A percentile compares a stretch with the other conserved stretches of the same genome.
These are phyloP conservation scores for Pythium utonaiense DNA, from an alignment of 352 stramenopile species.

Conservation along the genomic window DNA sequence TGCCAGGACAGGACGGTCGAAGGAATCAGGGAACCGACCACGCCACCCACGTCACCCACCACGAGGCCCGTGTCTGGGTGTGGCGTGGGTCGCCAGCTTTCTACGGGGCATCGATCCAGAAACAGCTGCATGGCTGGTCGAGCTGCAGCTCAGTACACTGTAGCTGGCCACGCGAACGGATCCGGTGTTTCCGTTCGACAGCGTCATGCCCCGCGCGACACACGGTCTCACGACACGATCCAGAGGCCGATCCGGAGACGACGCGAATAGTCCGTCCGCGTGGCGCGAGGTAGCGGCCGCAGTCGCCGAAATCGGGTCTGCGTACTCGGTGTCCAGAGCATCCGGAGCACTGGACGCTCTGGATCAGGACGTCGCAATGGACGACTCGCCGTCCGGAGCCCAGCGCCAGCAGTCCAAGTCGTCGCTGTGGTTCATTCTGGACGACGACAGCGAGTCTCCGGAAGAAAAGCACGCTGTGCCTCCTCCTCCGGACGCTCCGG, in stretches of 20 bases:
- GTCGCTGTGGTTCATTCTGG: conserved; percentile 73
- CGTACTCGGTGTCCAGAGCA: neutral
- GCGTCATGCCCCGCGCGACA: conserved; percentile 7
- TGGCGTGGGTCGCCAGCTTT: conserved; percentile 19
- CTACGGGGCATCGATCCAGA: conserved; percentile 10
- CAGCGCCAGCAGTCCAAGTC: conserved; percentile 34
- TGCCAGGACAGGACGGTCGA: too few relatives aligned
- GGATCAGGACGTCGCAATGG: neutral
- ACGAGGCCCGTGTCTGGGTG: neutral
- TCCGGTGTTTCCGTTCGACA: neutral
- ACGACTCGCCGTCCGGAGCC: conserved; percentile 9
- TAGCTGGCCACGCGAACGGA: conserved; percentile 2
- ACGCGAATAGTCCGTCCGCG: neutral
- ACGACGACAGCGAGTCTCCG: conserved; percentile 31
- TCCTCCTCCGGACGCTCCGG: neutral
- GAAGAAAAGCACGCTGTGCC: conserved; percentile 4
- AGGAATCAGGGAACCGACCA: neutral
- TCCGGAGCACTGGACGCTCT: conserved; percentile 10
- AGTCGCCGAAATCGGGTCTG: conserved; percentile 19
- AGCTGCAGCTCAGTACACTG: too few relatives aligned
- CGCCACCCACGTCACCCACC: neutral
- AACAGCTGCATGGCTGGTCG: conserved; percentile 23
- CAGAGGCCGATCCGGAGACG: conserved; percentile 6
- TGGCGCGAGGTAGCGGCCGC: conserved; percentile 21
- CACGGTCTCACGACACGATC: neutral